These are phyloP conservation scores for Fraxinus excelsior DNA, from an alignment of 257 asterid genomes.

Conservation along the genomic window DNA sequence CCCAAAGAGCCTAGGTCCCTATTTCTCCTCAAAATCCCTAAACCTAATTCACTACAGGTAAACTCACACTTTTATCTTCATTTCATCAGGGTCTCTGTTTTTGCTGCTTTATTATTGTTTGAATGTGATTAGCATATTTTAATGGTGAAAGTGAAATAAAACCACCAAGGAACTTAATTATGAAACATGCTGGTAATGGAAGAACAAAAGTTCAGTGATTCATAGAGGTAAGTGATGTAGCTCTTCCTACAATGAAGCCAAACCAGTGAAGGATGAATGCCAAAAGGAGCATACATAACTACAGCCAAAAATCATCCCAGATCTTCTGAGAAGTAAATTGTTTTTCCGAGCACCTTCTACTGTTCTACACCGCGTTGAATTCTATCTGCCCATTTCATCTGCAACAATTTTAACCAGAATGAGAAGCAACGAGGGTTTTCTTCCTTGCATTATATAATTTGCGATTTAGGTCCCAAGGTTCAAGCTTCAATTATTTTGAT, in stretches of 20 bases:
- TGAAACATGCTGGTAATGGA: neutral
- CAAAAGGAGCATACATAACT: slow-evolving; percentile 67
- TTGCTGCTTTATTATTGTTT: no score
- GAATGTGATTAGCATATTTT: neutral
- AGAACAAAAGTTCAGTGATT: neutral
- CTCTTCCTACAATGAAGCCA: slow-evolving; percentile 72
- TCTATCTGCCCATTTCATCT: slow-evolving; percentile 97
- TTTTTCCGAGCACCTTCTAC: slow-evolving; percentile 82
- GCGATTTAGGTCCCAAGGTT: no score
- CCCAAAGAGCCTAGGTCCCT: no score
- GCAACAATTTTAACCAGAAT: slow-evolving; percentile 17
- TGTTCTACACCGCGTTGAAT: slow-evolving; percentile 73
- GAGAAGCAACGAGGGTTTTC: neutral
- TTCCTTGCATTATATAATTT: neutral
- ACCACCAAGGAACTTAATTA: neutral
- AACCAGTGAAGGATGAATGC: slow-evolving; percentile 79
- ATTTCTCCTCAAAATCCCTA: no score
- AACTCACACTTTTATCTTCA: no score
- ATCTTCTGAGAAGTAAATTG: slow-evolving; percentile 78
- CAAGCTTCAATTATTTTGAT: no score
- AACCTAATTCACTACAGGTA: no score
- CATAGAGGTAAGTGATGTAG: slow-evolving; percentile 15
- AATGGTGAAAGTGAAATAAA: neutral
- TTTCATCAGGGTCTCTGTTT: no score
- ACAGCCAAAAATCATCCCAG: slow-evolving; percentile 87